phyloP scores from a whole-genome alignment of 2,329 filamentous ascomycete genomes.

The Fusarium abutilonis region DNA sequence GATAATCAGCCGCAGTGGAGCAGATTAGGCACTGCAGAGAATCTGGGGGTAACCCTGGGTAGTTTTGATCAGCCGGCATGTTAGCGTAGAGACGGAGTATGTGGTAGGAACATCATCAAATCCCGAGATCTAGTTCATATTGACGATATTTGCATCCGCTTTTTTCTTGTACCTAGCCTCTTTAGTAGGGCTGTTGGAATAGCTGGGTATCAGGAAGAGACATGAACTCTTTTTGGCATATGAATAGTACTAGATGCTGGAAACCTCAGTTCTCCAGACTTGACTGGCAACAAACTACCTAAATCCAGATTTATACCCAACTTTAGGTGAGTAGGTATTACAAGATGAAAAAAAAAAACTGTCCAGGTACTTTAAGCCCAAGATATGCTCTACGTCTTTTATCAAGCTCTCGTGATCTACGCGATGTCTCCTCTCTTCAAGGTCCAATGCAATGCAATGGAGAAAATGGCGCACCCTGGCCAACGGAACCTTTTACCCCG shows the following conservation, averaged over 20 bases:
- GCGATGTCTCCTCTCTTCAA: background rate
- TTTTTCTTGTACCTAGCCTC: background rate
- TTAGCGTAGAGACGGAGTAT: conserved; percentile 21
- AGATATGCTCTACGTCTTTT: no score
- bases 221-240: no score
- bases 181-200: background rate
- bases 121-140: background rate
- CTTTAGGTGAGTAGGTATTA: no score
- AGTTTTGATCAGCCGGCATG: conserved; percentile 31
- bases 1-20: conserved; percentile 43
- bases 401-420: background rate
- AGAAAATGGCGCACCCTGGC: conserved; percentile 33
- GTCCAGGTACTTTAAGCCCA: no score
- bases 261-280: no score
- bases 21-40: conserved; percentile 22
- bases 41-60: conserved; percentile 27
- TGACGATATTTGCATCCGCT: conserved; percentile 12
- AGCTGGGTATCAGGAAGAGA: no score
- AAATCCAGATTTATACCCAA: no score
- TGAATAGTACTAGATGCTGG: no score
- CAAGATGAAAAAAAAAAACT: no score
- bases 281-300: no score
- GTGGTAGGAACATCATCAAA: conserved; percentile 2
- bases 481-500: background rate
- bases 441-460: background rate